These are phyloP conservation scores for Lodderomyces orthopsilosis DNA, from an alignment of 1,139 yeast genomes.

Conservation along the genomic window DNA sequence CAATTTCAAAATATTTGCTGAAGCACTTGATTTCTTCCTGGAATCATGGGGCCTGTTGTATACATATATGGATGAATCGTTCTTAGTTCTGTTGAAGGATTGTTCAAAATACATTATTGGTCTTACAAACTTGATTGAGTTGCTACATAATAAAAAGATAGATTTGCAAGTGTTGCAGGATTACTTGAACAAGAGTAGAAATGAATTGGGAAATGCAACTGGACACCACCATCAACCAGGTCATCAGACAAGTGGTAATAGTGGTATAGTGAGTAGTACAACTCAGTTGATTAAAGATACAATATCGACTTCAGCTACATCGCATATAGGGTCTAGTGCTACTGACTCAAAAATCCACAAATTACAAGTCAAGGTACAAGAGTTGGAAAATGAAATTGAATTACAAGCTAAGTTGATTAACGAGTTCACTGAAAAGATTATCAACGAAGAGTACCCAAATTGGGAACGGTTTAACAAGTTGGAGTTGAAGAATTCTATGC, in stretches of 20 bases:
- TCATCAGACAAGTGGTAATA: conserved; percentile 18
- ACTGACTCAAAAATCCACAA: conserved; percentile 36
- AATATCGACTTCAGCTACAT: conserved; percentile 42
- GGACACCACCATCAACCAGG: conserved; percentile 25
- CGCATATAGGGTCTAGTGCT: conserved; percentile 39
- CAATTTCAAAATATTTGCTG: conserved; percentile 41
- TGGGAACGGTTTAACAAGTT: conserved; percentile 79
- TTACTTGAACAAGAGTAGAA: conserved; percentile 66
- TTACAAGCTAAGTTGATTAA: conserved; percentile 48
- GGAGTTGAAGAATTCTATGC: conserved; percentile 71
- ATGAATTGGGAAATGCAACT: conserved; percentile 60
- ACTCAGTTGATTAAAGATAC: conserved; percentile 48
- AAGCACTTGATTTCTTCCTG: conserved; percentile 50
- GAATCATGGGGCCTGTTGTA: conserved; percentile 42
- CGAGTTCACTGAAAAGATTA: conserved; percentile 65
- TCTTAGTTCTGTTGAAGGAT: conserved; percentile 79
- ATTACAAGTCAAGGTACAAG: conserved; percentile 31
- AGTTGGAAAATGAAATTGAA: conserved; percentile 53
- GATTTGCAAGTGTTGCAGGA: conserved; percentile 86
- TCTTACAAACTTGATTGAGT: conserved; percentile 70
- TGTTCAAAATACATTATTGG: conserved; percentile 82
- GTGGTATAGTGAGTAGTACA: conserved; percentile 41
- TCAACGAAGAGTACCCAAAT: conserved; percentile 75
- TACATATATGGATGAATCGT: conserved; percentile 74
- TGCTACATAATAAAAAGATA: conserved; percentile 86